Evolutionary conservation across 345 rosid genomes (phyloP).

Genomic region (Eucalyptus marginata): DNA sequence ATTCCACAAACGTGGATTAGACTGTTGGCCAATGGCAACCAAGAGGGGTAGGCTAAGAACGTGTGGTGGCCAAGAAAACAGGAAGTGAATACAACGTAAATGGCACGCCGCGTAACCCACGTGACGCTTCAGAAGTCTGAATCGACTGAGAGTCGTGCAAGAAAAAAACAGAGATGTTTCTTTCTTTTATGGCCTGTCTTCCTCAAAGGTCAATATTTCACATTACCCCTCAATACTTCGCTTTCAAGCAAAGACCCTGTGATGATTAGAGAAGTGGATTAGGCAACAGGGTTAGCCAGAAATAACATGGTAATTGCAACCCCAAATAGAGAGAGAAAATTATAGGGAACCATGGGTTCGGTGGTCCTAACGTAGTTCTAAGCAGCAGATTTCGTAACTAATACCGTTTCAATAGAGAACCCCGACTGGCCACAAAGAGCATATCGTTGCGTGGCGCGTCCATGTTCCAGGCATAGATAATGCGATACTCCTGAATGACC

Average conservation of each 20-base stretch:
- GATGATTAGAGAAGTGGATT: background rate
- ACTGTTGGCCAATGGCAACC: no score
- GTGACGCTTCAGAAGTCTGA: no score
- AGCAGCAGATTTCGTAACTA: background rate
- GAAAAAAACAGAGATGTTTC: background rate
- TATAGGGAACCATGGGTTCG: background rate
- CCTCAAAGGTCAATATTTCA: background rate
- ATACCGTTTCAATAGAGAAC: background rate
- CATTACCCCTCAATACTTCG: background rate
- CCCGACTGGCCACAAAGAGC: background rate
- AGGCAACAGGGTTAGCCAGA: background rate
- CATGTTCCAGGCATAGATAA: background rate
- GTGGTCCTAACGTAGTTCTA: background rate
- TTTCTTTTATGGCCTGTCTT: background rate
- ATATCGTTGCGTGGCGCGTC: background rate
- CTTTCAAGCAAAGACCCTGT: background rate
- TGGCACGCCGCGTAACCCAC: no score
- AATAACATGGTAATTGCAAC: background rate
- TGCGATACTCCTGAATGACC: background rate
- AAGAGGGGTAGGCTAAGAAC: no score
- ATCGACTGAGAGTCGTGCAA: background rate
- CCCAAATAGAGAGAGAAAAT: background rate
- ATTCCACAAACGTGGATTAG: no score
- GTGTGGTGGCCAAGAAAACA: no score
- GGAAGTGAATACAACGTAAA: no score